A percentile compares a stretch with the other conserved stretches of the same genome.
phyloP scores from a whole-genome alignment of 75 land plant genomes.

The Sequoiadendron giganteum region DNA sequence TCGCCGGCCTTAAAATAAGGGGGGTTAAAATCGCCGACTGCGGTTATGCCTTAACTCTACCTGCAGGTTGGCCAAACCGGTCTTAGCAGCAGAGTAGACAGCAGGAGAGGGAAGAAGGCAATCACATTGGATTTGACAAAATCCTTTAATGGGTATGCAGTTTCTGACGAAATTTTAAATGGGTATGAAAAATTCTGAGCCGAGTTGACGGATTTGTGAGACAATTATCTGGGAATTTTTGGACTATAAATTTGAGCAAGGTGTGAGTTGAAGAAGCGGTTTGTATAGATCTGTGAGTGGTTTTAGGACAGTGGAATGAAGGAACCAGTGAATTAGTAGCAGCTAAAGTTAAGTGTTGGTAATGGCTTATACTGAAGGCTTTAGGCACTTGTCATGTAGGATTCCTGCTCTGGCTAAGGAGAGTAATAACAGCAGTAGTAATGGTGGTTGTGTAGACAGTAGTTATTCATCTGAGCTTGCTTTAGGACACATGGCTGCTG shows the following conservation, averaged over 20 bases:
- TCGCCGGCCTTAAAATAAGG: neutral
- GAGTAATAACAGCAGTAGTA: constrained; percentile 13
- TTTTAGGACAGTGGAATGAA: neutral
- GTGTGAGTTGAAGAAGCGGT: neutral
- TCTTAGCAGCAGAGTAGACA: neutral
- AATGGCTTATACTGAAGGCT: neutral
- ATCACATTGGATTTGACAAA: neutral
- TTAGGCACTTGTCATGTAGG: constrained; percentile 5
- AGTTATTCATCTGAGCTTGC: constrained; percentile 20
- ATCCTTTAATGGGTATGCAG: neutral
- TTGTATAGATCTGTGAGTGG: constrained; percentile 3
- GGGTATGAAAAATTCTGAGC: constrained; percentile 9
- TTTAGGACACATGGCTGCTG: constrained; percentile 1
- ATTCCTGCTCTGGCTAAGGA: constrained; percentile 11
- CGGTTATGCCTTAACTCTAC: neutral
- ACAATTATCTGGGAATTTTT: neutral
- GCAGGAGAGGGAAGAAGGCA: neutral
- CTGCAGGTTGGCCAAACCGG: neutral
- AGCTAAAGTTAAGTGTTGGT: constrained; percentile 15
- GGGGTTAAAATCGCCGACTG: neutral
- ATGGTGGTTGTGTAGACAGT: constrained; percentile 22
- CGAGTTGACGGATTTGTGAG: constrained; percentile 2
- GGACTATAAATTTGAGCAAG: neutral
- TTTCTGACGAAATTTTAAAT: neutral
- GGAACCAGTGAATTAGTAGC: neutral